Evolutionary conservation across 177 flowering plant species (phyloP).

Genomic region (Vitis hybrid): DNA sequence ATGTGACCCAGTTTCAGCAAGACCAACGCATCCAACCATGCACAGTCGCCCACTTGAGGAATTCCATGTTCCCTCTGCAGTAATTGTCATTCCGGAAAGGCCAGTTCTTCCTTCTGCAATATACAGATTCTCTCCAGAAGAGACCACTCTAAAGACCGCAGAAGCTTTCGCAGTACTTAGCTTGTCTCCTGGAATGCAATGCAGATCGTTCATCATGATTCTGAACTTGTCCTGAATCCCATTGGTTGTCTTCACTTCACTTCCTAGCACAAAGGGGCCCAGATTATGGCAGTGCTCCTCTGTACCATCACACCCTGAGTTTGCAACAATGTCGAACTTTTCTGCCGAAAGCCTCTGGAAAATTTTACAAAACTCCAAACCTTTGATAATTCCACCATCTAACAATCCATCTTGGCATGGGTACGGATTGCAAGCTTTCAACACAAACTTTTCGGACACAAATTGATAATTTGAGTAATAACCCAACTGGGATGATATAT

Average conservation of each 20-base stretch:
- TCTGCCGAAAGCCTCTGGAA: too few relatives aligned
- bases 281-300: too few relatives aligned
- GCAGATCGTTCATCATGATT: background rate
- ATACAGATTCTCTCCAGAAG: background rate
- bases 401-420: background rate
- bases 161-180: background rate
- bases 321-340: background rate
- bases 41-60: conserved; percentile 14
- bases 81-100: conserved; percentile 2
- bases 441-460: background rate
- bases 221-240: background rate
- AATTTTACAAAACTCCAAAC: too few relatives aligned
- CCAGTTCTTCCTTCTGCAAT: background rate
- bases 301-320: background rate
- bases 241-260: background rate
- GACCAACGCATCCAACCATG: conserved; percentile 16
- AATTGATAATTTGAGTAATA: conserved; percentile 4
- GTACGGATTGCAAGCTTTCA: background rate
- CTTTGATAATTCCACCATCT: background rate
- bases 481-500: conserved; percentile 7
- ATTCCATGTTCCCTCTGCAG: conserved; percentile 13
- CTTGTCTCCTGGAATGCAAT: background rate
- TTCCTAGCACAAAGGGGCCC: too few relatives aligned
- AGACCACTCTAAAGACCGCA: conserved; percentile 1
- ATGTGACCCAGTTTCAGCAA: background rate